Percentiles rank a stretch among this genome's conserved stretches.
Conservation (phyloP, 139 green algal species). For the Chlamydomonas incerta region DNA sequence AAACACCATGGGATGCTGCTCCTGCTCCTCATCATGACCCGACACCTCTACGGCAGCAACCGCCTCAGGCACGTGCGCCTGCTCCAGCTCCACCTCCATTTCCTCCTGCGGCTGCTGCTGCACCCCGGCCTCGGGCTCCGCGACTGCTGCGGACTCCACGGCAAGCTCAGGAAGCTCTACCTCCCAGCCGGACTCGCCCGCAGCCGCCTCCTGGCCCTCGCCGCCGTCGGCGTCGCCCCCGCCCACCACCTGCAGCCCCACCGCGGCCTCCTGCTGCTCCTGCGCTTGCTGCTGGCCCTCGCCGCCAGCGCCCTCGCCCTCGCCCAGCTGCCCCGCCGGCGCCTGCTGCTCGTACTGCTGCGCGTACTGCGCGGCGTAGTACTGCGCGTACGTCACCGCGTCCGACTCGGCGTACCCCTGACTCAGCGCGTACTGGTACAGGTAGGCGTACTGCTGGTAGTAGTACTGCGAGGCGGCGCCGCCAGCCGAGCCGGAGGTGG, state of each 20-base stretch:
- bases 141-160: no score
- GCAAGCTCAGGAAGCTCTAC: no score
- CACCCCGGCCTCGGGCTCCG: background rate
- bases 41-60: no score
- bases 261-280: no score
- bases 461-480: conserved; percentile 41
- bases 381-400: conserved; percentile 34
- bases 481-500: background rate
- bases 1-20: background rate
- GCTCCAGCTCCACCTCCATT: background rate
- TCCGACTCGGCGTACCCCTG: conserved; percentile 31
- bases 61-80: background rate
- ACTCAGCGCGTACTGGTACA: conserved; percentile 59
- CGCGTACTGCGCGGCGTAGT: conserved; percentile 18
- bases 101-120: background rate
- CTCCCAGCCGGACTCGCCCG: background rate
- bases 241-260: no score
- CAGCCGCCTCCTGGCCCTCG: background rate
- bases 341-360: conserved; percentile 25
- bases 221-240: background rate
- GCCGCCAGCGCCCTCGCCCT: no score
- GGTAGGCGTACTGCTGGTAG: conserved; percentile 74
- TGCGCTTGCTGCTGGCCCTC: no score
- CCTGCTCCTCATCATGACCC: no score
- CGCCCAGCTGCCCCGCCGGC: conserved; percentile 12